Conservation (phyloP, 2,329 filamentous ascomycete genomes). For the Arachnopeziza araneosa region DNA sequence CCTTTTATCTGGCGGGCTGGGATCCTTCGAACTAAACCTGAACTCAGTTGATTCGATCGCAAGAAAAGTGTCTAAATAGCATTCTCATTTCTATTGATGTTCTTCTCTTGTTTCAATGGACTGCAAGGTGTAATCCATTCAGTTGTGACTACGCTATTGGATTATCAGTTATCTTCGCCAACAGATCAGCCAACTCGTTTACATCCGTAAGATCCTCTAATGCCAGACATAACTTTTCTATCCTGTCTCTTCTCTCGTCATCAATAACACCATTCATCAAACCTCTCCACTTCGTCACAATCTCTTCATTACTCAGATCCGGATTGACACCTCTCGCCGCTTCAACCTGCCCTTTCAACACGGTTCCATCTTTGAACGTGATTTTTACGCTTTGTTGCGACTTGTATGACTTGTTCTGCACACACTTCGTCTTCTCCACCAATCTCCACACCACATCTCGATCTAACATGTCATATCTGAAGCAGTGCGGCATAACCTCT, state of each 20-base stretch:
- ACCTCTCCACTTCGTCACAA: constrained; percentile 33
- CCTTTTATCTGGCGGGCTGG: no score
- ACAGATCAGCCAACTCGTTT: no score
- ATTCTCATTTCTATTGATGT: no score
- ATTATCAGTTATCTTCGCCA: no score
- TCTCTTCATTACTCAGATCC: constrained; percentile 33
- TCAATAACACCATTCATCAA: constrained; percentile 30
- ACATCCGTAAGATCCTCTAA: no score
- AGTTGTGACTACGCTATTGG: no score
- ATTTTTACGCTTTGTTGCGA: constrained; percentile 20
- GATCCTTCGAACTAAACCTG: no score
- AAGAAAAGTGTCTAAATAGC: no score
- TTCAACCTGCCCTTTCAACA: constrained; percentile 15
- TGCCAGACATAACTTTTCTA: no score
- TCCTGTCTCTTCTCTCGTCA: constrained; percentile 10
- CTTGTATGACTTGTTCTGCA: constrained; percentile 12
- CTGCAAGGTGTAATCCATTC: no score
- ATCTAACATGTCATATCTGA: constrained; percentile 29
- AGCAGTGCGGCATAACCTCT: constrained; percentile 32
- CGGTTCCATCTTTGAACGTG: constrained; percentile 22
- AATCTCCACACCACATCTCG: constrained; percentile 34
- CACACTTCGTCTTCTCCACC: constrained; percentile 28
- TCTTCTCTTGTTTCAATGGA: no score
- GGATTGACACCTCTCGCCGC: constrained; percentile 31
- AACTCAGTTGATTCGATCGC: no score